Conservation (phyloP, 2,329 filamentous ascomycete genomes). For the Kalaharituber pfeilii region DNA sequence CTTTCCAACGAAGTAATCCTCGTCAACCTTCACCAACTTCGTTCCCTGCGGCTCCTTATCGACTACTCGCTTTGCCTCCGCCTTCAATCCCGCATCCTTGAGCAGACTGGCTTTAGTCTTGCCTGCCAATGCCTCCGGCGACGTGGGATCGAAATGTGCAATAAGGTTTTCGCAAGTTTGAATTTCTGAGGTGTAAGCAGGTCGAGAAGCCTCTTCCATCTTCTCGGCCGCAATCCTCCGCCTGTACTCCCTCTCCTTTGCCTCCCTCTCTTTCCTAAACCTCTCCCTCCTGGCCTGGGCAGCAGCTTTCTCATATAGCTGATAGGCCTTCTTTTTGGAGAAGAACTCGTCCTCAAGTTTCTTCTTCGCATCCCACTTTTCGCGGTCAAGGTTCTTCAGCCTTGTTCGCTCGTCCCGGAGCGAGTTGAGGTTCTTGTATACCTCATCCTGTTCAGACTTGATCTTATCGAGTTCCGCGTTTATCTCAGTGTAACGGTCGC, state of each 20-base stretch:
- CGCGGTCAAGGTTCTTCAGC: conserved; percentile 69
- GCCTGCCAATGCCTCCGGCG: conserved; percentile 40
- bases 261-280: conserved; percentile 46
- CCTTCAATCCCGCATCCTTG: conserved; percentile 44
- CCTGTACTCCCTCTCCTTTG: conserved; percentile 51
- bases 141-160: conserved; percentile 70
- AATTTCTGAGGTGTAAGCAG: conserved; percentile 86
- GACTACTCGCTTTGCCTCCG: conserved; percentile 69
- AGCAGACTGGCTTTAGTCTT: conserved; percentile 41
- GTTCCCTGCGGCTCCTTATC: conserved; percentile 71
- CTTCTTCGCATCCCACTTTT: conserved; percentile 65
- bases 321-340: conserved; percentile 61
- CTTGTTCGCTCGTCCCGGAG: conserved; percentile 74
- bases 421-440: conserved; percentile 69
- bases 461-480: conserved; percentile 76
- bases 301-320: conserved; percentile 67
- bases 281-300: conserved; percentile 39
- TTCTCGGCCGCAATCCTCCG: conserved; percentile 59
- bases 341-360: conserved; percentile 84
- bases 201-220: conserved; percentile 65
- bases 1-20: conserved; percentile 63
- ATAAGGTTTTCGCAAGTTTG: conserved; percentile 73
- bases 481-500: conserved; percentile 68
- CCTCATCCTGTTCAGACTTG: conserved; percentile 81
- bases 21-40: conserved; percentile 70